Evolutionary conservation across 306 rosid species (phyloP), one percentile per base, ranked within the genome.

Genomic region (Prunus campanulata): DNA sequence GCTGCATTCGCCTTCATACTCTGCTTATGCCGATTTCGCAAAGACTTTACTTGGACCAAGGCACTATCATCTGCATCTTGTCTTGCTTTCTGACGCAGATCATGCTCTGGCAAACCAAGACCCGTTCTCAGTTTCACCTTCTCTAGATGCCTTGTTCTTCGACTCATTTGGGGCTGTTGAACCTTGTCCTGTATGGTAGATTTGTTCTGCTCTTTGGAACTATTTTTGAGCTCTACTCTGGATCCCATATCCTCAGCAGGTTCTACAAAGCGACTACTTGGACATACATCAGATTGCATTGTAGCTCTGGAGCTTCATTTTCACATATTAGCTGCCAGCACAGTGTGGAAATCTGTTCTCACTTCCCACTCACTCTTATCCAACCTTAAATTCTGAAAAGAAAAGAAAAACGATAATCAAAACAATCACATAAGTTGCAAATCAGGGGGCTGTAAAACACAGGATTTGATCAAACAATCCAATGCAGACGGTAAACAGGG

Each of bases 201-300:
- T 75, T 80, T 50, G 68, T 74, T 84, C 84, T 76, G 84, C 85
- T 68, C 75, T 65, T 77, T 88, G 50, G 88, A 79, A 62, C 80
- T 87, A 76, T 72, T 87, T 81, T 69, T 73, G 25, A 72, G 85
- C 59, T 81, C 89, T 75, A 83, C 70, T 77, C 84, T 80, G 80
- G 73, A 79, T 77, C 82, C 90, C 91, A 85, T 91, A 52, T 77
- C 85, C 61, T 56, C 75, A 76, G 82, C 77, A 27, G 81, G 46
- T 48, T 77, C 90, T 83, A 86, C 51, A 72, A 66, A 71, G 74
- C 81, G 75, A 71, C 74, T 72, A 79, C 27, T 74, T 78, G 66
- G 69, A 59, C 50, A 70, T 35, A 71, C 49, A 82, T 68, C 76
- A 56, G 70, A 77, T 25, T 79, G 83, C 88, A 84, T 77, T 62